A percentile compares a stretch with the other conserved stretches of the same genome.
These are phyloP conservation scores for Fusarium sp. DNA, from an alignment of 2,329 filamentous ascomycete genomes.

Conservation along the genomic window DNA sequence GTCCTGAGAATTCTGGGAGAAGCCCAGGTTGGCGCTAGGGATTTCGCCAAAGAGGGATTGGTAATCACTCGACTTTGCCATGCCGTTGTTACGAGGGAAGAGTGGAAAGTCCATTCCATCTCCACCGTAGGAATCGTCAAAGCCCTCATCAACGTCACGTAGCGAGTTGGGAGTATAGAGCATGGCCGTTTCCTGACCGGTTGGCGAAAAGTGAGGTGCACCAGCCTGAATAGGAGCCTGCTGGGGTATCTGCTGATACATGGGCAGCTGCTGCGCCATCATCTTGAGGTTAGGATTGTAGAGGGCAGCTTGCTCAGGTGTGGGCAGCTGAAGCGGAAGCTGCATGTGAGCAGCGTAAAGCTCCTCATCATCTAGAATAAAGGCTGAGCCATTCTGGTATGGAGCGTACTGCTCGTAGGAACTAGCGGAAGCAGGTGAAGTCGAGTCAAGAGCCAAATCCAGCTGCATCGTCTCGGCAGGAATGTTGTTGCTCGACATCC, in stretches of 20 bases:
- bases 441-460: constrained; percentile 51
- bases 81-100: constrained; percentile 55
- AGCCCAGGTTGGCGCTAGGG: constrained; percentile 60
- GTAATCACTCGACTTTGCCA: constrained; percentile 52
- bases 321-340: constrained; percentile 60
- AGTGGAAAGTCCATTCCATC: constrained; percentile 71
- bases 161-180: constrained; percentile 73
- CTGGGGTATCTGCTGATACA: constrained; percentile 41
- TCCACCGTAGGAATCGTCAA: constrained; percentile 62
- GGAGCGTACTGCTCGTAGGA: constrained; percentile 64
- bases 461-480: constrained; percentile 51
- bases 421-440: constrained; percentile 51
- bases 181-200: constrained; percentile 73
- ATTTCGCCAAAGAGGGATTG: constrained; percentile 61
- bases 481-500: constrained; percentile 49
- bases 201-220: constrained; percentile 70
- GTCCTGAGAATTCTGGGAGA: constrained; percentile 62
- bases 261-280: constrained; percentile 54
- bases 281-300: constrained; percentile 53
- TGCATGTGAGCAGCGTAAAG: constrained; percentile 68
- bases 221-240: constrained; percentile 40
- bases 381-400: constrained; percentile 69
- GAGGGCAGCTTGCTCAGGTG: constrained; percentile 48
- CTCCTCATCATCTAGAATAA: constrained; percentile 68
- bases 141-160: constrained; percentile 71